phyloP scores from a whole-genome alignment of 2,329 filamentous ascomycete genomes.

The Eutypa lata region DNA sequence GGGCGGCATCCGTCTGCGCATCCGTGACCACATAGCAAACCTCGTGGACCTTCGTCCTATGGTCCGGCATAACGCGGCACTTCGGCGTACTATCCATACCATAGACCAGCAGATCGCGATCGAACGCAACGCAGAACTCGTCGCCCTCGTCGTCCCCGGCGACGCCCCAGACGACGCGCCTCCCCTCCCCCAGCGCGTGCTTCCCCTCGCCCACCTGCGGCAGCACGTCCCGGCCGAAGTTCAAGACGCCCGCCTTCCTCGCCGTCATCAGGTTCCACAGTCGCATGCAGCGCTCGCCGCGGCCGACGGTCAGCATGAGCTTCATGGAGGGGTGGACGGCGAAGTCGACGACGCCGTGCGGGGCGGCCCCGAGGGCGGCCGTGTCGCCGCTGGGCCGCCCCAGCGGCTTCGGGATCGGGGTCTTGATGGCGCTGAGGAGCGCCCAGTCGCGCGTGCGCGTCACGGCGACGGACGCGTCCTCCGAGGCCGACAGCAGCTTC shows the following conservation, averaged over 20 bases:
- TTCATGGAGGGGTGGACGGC: constrained; percentile 96
- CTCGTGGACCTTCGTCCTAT: constrained; percentile 78
- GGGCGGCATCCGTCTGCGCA: constrained; percentile 43
- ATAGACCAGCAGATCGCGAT: constrained; percentile 80
- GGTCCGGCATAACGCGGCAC: constrained; percentile 66
- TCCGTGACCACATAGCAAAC: constrained; percentile 65
- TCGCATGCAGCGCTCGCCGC: constrained; percentile 86
- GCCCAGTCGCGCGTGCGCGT: constrained; percentile 87
- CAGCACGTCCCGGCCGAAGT: constrained; percentile 73
- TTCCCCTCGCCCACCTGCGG: constrained; percentile 72
- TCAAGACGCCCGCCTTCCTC: constrained; percentile 90
- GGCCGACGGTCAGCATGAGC: constrained; percentile 89
- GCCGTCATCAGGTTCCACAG: constrained; percentile 96
- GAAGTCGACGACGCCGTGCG: constrained; percentile 90
- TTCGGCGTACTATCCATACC: constrained; percentile 83
- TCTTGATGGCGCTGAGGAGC: constrained; percentile 82
- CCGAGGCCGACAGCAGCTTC: constrained; percentile 83
- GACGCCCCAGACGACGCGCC: constrained; percentile 75
- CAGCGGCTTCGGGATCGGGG: constrained; percentile 74
- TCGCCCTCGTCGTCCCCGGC: constrained; percentile 61
- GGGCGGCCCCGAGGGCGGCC: constrained; percentile 73
- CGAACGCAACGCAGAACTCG: constrained; percentile 87
- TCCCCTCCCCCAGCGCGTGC: constrained; percentile 77
- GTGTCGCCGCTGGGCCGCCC: constrained; percentile 89
- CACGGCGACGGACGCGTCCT: constrained; percentile 89